Base-by-base conservation (phyloP, 2,329 filamentous ascomycete genomes). In the Coniella vitis region DNA sequence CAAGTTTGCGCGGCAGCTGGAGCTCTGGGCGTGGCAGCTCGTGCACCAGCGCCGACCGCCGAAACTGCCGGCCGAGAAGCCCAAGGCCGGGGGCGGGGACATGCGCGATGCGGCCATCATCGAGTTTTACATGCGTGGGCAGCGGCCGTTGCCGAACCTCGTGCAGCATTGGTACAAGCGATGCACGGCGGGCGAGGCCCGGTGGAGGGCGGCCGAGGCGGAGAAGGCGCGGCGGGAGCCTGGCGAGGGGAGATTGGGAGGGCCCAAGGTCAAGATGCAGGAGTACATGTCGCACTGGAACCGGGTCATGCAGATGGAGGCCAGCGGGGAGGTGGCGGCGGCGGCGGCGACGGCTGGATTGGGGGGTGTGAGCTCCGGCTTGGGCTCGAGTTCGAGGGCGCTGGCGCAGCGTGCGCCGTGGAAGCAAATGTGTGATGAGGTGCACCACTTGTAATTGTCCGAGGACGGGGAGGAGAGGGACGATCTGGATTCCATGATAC, bases 71-170 rank as follows among this genome's bases (percentile, higher is more conserved):
- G 8, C 29, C 5, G 25, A 42, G 29, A 42, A 12, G 29, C 16
- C 29, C 3, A 42, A 8, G 19, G 4, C 3, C 10, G 40, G 40
- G 4, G 40, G 40, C 1, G 40, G 40, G 9, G 40, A 42, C 7
- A 34, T 42, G 40, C n/a, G 40, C 16, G 40, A 42, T 34, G 40
- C 40, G 16, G 40, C 40, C 4, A 42, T 42, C 29, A 42, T 42
- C 16, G 40, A 42, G 17, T 21, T 42, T 13, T 42, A 42, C 13
- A 19, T 42, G 3, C 40, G 40, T 14, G 29, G 32, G 4, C 40
- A 42, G 40, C 31, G 40, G 29, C 40, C 40, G 1, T 20, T 42
- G n/a, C 29, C 29, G 16, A 42, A 42, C 25, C 14, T 42, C 17
- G 29, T 42, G 7, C 25, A 42, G 2, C 40, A 42, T 13, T 42